phyloP scores from a whole-genome alignment of 441 rosid species.

The Rhodomyrtus psidioides region DNA sequence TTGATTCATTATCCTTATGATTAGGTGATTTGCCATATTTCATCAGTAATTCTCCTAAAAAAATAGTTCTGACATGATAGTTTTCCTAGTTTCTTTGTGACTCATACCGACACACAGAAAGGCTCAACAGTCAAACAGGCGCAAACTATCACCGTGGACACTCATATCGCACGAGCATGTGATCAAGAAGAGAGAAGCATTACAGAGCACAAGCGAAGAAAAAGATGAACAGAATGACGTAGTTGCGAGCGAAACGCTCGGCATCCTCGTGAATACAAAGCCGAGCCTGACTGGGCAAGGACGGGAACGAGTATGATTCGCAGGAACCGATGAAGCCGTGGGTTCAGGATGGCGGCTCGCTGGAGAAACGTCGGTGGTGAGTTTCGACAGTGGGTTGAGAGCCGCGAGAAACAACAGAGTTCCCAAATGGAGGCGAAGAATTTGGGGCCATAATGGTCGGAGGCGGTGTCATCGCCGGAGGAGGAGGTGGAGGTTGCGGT shows the following conservation, averaged over 20 bases:
- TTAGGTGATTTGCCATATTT: background rate
- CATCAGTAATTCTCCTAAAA: background rate
- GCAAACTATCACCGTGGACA: background rate
- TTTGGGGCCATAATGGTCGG: too few relatives aligned
- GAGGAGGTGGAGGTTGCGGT: too few relatives aligned
- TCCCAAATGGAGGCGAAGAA: too few relatives aligned
- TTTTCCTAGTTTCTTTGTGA: background rate
- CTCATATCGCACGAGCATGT: background rate
- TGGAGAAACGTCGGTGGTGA: too few relatives aligned
- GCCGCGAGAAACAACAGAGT: too few relatives aligned
- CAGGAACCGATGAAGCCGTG: constrained; percentile 50
- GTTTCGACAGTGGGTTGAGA: too few relatives aligned
- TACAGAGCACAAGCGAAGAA: constrained; percentile 85
- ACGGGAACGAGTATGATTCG: constrained; percentile 67
- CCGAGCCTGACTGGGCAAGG: constrained; percentile 51
- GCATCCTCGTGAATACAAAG: constrained; percentile 81
- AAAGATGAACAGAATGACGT: constrained; percentile 62
- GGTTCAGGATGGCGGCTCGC: constrained; percentile 90
- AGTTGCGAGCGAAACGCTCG: constrained; percentile 68
- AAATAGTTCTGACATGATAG: background rate
- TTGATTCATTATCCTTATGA: background rate
- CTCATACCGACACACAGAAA: background rate
- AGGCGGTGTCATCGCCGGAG: too few relatives aligned
- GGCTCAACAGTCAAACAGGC: background rate
- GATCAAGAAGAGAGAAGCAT: background rate